These are phyloP conservation scores for Ophiognomonia clavigignenti-juglandacearum DNA, from an alignment of 2,329 filamentous ascomycete genomes.

Conservation along the genomic window DNA sequence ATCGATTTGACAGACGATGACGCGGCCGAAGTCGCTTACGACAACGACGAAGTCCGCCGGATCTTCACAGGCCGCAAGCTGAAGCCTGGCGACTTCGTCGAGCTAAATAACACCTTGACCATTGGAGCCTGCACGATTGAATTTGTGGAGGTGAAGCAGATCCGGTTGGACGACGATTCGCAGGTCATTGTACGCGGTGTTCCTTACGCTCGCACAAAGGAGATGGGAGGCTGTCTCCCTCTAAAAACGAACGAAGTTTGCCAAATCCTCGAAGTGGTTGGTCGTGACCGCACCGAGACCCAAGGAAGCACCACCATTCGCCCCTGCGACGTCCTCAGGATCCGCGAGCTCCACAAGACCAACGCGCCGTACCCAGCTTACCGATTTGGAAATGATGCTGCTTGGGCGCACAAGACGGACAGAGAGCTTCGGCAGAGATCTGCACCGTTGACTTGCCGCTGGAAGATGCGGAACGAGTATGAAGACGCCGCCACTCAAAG, in stretches of 20 bases:
- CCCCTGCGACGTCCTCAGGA: constrained; percentile 29
- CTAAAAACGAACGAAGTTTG: constrained; percentile 39
- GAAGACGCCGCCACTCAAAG: constrained; percentile 20
- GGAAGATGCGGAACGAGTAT: constrained; percentile 35
- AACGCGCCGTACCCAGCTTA: constrained; percentile 41
- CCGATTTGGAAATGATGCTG: constrained; percentile 18
- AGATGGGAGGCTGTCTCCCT: constrained; percentile 30
- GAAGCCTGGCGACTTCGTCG: too few relatives aligned
- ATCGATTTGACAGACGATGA: constrained; percentile 2
- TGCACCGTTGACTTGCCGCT: constrained; percentile 47
- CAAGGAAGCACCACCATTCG: constrained; percentile 40
- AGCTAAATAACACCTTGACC: too few relatives aligned
- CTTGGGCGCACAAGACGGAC: background rate
- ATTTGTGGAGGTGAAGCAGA: constrained; percentile 37
- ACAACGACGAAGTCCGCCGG: background rate
- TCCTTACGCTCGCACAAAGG: constrained; percentile 29
- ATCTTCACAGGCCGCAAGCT: too few relatives aligned
- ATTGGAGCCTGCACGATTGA: constrained; percentile 22
- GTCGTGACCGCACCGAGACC: constrained; percentile 27
- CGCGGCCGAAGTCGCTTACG: background rate
- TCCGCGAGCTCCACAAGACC: constrained; percentile 45
- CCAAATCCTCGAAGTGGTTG: constrained; percentile 35
- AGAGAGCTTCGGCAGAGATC: background rate
- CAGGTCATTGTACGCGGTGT: constrained; percentile 34
- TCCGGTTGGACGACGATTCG: constrained; percentile 31